Base-by-base conservation (phyloP, 75 land plant genomes). In the Picea glauca region DNA sequence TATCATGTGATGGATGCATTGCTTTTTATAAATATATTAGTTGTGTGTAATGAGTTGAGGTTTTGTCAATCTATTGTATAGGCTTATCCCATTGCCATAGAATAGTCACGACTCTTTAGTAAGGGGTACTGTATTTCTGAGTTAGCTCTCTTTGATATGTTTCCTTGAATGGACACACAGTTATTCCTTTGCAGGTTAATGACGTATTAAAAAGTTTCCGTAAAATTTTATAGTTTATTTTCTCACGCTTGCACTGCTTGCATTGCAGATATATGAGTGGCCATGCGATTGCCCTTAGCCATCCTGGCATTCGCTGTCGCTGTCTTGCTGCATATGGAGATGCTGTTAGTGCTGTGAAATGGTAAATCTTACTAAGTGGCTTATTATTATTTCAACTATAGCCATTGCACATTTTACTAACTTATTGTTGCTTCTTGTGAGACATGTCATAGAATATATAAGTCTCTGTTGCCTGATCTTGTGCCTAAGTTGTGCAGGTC, bases 291-390 rank as follows among this genome's bases (percentile, higher is more conserved):
- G 88, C 91, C 3, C 87, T 98, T 17, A 93, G 93, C 79, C 99
- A 98, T 91, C 99, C 99, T 76, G 99, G 99, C 60, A 95, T 98
- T 62, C 93, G 98, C 13, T 98, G 99, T 72, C 93, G 99, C 33
- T 98, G 99, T 80, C 94, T 98, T 78, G 98, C 99, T 78, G 99
- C 99, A 1, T 87, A 93, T 89, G 99, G 99, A 73, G 99, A 98
- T 91, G 94, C 99, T 78, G 94, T 98, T 62, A 98, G 99, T 89
- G 98, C 99, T 76, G 99, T 98, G 50, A 95, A 98, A 90, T 95
- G 99, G 99, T 92, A 88, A 43, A 77, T 23, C 31, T 14, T 35
- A 14, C 21, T 0, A 46, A 31, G 14, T 63, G 15, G 31, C 3
- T 26, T 31, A 78, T 62, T 12, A 20, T 50, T 13, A 5, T 23